Base-by-base conservation (phyloP, 1,139 yeast species). In the Taphrina wiesneri region DNA sequence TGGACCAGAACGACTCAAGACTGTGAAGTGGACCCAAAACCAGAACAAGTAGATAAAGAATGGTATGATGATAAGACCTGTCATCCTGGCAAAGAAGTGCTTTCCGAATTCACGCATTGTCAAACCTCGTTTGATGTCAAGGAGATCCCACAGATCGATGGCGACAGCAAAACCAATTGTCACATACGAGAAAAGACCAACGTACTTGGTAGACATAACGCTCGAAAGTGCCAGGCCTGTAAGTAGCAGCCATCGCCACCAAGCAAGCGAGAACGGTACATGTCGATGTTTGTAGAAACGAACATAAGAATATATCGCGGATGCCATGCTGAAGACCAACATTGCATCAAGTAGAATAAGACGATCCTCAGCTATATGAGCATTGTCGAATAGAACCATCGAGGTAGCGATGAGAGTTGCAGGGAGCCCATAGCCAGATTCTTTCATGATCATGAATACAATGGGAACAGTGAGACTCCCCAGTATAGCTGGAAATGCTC, bases 281-380 rank as follows among this genome's bases (percentile, higher is more conserved):
- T 77, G 78, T 73, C 97, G 86, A 72, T 81, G 83, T 71, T 90
- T 89, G 72, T 88, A 84, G 77, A 91, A 93, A 72, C 85, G 85
- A 69, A 89, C 88, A 75, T 92, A 95, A 68, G 86, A 80, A 76
- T 84, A 89, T 68, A 93, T 79, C 0, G 97, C 85, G 60, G 85
- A 79, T 0, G 97, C 96, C 62, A 92, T 90, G 36, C 93, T 82
- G 70, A 92, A 80, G 69, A 89, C 84, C 75, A 93, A 82, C 6
- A 96, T 90, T 13, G 98, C 92, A 77, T 93, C 99, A 73, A 93
- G 83, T 68, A 93, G 80, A 72, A 93, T 93, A 76, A 95, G 82
- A 72, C 99, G 83, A 0, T 97, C 88, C 76, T 93, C 98, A 21
- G 89, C 85, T 65, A 91, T 86, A 72, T 93, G 99, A 1, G 98